Conservation (phyloP, 2,329 filamentous ascomycete genomes). For the Arthrobotrys sphaeroides region DNA sequence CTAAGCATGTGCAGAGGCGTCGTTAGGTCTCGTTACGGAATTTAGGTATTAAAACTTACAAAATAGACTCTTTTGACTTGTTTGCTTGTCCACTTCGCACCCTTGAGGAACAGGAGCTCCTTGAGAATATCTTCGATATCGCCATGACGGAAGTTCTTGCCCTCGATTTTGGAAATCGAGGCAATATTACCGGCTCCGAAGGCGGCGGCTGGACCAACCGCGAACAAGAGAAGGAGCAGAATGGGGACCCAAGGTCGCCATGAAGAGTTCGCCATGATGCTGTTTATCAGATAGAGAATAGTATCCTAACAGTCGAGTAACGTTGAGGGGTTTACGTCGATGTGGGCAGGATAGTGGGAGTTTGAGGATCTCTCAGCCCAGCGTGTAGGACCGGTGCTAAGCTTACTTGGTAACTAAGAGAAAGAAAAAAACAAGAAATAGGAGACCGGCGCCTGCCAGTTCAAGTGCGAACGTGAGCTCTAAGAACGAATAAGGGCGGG, state of each 20-base stretch:
- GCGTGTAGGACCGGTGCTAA: no score
- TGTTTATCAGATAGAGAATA: neutral
- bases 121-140: slow-evolving; percentile 75
- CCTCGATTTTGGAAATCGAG: slow-evolving; percentile 68
- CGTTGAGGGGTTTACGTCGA: neutral
- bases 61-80: slow-evolving; percentile 75
- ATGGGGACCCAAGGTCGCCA: slow-evolving; percentile 45
- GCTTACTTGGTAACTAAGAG: no score
- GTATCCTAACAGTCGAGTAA: neutral
- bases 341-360: no score
- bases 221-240: slow-evolving; percentile 68
- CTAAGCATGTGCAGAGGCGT: slow-evolving; percentile 47
- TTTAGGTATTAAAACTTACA: slow-evolving; percentile 36
- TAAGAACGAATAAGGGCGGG: neutral
- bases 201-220: slow-evolving; percentile 65
- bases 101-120: slow-evolving; percentile 77
- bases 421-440: slow-evolving; percentile 5
- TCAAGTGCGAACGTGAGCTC: slow-evolving; percentile 3
- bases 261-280: slow-evolving; percentile 22
- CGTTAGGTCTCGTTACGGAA: neutral
- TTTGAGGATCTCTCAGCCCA: no score
- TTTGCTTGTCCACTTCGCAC: slow-evolving; percentile 85
- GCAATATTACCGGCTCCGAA: slow-evolving; percentile 78
- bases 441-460: neutral
- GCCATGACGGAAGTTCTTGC: slow-evolving; percentile 76